A percentile compares a stretch with the other conserved stretches of the same genome.
These are phyloP conservation scores for Glomus cerebriforme DNA, from an alignment of 192 early-diverging fungal species.

Conservation along the genomic window DNA sequence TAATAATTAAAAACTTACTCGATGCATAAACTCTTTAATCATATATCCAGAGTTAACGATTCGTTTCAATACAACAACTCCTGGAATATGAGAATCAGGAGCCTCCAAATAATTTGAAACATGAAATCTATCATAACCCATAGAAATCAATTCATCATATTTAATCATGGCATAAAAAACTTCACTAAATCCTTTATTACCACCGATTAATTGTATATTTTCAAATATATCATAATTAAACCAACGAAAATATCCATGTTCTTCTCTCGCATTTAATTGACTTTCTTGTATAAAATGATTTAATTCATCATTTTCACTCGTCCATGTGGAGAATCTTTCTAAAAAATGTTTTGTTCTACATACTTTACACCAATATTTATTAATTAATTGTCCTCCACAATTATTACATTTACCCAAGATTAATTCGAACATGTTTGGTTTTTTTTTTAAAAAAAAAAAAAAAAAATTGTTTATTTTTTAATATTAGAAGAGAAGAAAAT, in stretches of 20 bases:
- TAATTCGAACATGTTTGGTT: not conserved
- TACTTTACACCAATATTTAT: not conserved
- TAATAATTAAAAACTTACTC: not conserved
- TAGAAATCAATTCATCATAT: not conserved
- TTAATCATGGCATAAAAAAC: not conserved
- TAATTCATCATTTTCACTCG: constrained; percentile 9
- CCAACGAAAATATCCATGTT: not conserved
- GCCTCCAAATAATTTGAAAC: not conserved
- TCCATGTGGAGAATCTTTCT: not conserved
- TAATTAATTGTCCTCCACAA: not conserved
- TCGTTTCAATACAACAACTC: not conserved
- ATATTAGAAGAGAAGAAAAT: too few species aligned
- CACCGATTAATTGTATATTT: not conserved
- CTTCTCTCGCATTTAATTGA: not conserved
- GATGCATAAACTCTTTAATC: not conserved
- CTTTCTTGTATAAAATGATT: constrained; percentile 4
- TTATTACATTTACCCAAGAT: not conserved
- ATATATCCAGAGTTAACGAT: not conserved
- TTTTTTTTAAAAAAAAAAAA: not conserved
- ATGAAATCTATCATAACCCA: not conserved
- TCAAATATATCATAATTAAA: not conserved
- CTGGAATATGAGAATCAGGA: not conserved
- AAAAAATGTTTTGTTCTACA: not conserved
- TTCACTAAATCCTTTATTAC: not conserved
- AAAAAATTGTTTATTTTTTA: too few species aligned